Conservation (phyloP, 352 stramenopile species). For the Pythium phragmitis region DNA sequence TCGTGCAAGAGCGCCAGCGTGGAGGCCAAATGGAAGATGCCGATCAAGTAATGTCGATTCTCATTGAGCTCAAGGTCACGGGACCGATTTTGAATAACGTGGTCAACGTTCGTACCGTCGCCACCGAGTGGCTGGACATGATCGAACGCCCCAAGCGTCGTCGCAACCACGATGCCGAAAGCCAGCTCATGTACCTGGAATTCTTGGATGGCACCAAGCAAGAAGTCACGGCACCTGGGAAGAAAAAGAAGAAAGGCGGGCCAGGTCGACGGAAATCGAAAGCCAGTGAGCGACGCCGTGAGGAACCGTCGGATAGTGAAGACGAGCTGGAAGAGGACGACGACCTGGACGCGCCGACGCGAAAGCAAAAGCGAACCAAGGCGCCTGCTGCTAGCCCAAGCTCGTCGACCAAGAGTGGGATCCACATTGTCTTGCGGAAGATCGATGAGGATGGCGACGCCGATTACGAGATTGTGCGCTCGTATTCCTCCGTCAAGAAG, state of each 20-base stretch:
- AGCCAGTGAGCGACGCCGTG: slow-evolving; percentile 13
- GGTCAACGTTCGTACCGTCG: slow-evolving; percentile 76
- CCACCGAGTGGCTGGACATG: slow-evolving; percentile 80
- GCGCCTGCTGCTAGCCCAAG: background rate
- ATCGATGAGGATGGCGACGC: slow-evolving; percentile 12
- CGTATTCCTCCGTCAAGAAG: slow-evolving; percentile 31
- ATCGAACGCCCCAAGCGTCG: slow-evolving; percentile 87
- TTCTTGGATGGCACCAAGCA: slow-evolving; percentile 79
- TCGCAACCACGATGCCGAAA: slow-evolving; percentile 80
- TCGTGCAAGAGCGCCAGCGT: slow-evolving; percentile 85
- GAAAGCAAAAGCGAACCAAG: slow-evolving; percentile 28
- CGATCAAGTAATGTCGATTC: slow-evolving; percentile 83
- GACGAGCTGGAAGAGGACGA: slow-evolving; percentile 31
- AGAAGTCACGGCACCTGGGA: slow-evolving; percentile 21
- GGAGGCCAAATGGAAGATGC: slow-evolving; percentile 80
- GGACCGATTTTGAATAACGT: slow-evolving; percentile 68
- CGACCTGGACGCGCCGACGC: slow-evolving; percentile 25
- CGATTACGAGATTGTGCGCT: slow-evolving; percentile 28
- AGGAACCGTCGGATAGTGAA: slow-evolving; percentile 22
- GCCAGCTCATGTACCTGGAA: slow-evolving; percentile 84
- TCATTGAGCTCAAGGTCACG: slow-evolving; percentile 88
- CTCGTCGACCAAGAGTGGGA: slow-evolving; percentile 26
- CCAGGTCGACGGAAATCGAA: slow-evolving; percentile 44
- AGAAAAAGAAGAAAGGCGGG: slow-evolving; percentile 32
- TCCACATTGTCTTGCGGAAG: slow-evolving; percentile 29